Percentiles rank a stretch among this genome's conserved stretches.
Evolutionary conservation across 805 yeast species (phyloP).

Genomic region (Lipomyces kockii): DNA sequence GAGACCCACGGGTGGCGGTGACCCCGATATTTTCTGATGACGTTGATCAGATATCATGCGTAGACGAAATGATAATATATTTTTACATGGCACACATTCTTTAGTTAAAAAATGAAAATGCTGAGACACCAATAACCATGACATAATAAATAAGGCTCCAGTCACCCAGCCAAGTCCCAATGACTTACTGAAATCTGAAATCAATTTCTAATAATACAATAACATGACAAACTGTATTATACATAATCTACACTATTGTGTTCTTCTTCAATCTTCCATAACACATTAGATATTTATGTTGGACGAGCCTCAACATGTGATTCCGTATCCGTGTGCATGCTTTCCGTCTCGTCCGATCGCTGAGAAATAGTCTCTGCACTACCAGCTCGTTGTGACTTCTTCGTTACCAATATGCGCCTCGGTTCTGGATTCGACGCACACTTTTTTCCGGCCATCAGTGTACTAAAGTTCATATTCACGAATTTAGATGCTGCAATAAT

Average conservation of each 20-base stretch:
- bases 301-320: background rate
- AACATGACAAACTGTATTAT: background rate
- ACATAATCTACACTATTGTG: background rate
- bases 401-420: background rate
- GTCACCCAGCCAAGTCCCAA: background rate
- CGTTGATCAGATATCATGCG: too few relatives aligned
- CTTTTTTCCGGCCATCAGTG: background rate
- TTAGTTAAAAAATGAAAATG: background rate
- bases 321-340: background rate
- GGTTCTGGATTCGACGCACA: background rate
- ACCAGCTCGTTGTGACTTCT: background rate
- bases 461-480: background rate
- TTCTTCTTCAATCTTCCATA: background rate
- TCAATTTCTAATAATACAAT: background rate
- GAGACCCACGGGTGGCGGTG: too few relatives aligned
- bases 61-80: background rate
- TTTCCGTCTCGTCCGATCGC: background rate
- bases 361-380: constrained; percentile 1
- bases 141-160: background rate
- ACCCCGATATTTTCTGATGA: too few relatives aligned
- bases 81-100: background rate
- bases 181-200: background rate
- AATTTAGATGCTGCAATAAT: constrained; percentile 16
- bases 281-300: background rate
- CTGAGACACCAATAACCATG: background rate